Evolutionary conservation across 192 early-diverging fungal genomes (phyloP), one percentile per base, ranked within the genome.

Genomic region (Diversispora eburnea): DNA sequence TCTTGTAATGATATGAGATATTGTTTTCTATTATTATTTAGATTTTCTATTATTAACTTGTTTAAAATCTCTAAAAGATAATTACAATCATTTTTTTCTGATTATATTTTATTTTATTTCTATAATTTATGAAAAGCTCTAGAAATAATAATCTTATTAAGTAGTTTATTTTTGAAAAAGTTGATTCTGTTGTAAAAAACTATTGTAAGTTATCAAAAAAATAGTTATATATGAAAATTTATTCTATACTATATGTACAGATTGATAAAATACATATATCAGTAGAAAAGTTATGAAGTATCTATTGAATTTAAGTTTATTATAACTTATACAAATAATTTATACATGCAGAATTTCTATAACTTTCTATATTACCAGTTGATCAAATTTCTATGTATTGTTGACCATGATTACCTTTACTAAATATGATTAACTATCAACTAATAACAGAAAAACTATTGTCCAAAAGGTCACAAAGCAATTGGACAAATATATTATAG

Each of bases 71-170:
- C n/a, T 5, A 70, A 3, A 45, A 70, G 55, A 39, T 20, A 22
- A 19, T 70, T 41, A 41, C 33, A 49, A 42, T 56, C 52, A 56
- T 57, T 56, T 25, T 70, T 19, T 70, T 70, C 68, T 45, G 39
- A 70, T 22, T 70, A 0, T 56, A 70, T 56, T n/a, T 70, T 19
- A 39, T 8, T 43, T 3, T 43, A 25, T 13, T 57, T 70, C 33
- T 33, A 70, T 67, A 67, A 4, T 17, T 67, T 48, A 67, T 67
- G 48, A 51, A 51, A 52, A 17, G 5, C 13, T 33, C 52, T 70
- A 70, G 68, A 57, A 57, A 56, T 70, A 41, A 25, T 9, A 43
- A 70, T 70, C 19, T 70, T 54, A 70, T 70, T 25, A 19, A 70
- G 54, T 2, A 6, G 33, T 42, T 47, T 3, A 1, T 47, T 67